Evolutionary conservation across 345 rosid species (phyloP).

Genomic region (Lagerstroemia speciosa): DNA sequence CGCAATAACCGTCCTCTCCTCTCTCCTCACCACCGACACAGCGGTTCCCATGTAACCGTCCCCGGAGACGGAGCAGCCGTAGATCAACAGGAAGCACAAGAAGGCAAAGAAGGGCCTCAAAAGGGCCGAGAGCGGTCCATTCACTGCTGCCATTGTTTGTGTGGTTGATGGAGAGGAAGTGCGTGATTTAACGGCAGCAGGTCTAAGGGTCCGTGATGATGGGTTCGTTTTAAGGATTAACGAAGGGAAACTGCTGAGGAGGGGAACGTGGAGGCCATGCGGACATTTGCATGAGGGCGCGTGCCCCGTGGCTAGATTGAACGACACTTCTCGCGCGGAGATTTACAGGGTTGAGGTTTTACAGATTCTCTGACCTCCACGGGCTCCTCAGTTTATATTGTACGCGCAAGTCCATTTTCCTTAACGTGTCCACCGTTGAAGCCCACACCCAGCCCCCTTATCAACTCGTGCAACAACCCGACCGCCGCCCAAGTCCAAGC

Average conservation of each 20-base stretch:
- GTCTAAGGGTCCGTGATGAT: neutral
- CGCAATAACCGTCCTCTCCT: conserved; percentile 36
- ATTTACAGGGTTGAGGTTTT: neutral
- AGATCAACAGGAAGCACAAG: neutral
- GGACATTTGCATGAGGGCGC: neutral
- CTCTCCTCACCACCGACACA: conserved; percentile 32
- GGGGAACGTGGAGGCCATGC: neutral
- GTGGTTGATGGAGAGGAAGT: neutral
- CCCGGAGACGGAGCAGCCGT: neutral
- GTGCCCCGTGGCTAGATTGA: neutral
- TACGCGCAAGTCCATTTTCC: too few species aligned
- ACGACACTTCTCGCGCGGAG: neutral
- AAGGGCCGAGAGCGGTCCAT: neutral
- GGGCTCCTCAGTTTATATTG: too few species aligned
- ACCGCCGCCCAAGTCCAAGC: too few species aligned
- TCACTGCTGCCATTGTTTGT: neutral
- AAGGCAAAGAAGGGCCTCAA: neutral
- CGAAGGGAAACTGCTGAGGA: neutral
- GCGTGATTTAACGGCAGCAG: conserved; percentile 1
- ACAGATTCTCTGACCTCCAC: conserved; percentile 4
- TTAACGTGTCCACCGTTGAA: too few species aligned
- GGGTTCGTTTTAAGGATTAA: neutral
- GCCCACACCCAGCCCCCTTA: too few species aligned
- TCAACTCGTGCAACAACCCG: too few species aligned
- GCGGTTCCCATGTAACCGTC: conserved; percentile 1